Base-by-base conservation (phyloP, 306 rosid genomes). In the Sindora glabra region DNA sequence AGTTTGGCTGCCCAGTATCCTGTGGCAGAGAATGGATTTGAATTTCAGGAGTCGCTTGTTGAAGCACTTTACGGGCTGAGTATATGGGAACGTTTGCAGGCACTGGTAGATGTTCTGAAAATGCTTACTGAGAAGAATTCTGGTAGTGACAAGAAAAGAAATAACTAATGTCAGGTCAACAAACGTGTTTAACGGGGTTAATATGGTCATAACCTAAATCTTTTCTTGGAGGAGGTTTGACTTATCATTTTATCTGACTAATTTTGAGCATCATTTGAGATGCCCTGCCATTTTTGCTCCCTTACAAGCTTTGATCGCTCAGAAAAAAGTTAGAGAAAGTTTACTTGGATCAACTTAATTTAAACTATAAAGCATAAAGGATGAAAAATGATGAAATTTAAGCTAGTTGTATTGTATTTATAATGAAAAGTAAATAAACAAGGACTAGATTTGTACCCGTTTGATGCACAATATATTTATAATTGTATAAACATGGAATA, bases 81-180 rank as follows among this genome's bases (percentile, higher is more conserved):
- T 75, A 77, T 92, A 55, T 92, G 95, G 99, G 95, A 92, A 39
- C 90, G 86, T 4, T 72, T 92, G 69, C 80, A 75, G 62, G 99
- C 99, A 41, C 57, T 86, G 81, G 80, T 92, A 32, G 79, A 69
- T 60, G 90, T 89, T 71, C 5, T 89, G 47, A 92, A 89, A 79
- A 71, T 92, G 52, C 68, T 80, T 11, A 74, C 82, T 0, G 95
- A 89, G 60, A 81, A 83, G 41, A 86, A 71, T 73, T 40, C 86
- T 36, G 40, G 50, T 68, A 44, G 32, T 21, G 41, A 55, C 45
- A 79, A 69, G 73, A 79, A 60, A 53, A 64, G 36, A 75, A 63
- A 70, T 49, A 86, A 82, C 73, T 62, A 64, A 70, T 42, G 62
- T 38, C 29, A 23, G 34, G 38, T 12, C 0, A 10, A 54, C 39